A percentile compares a stretch with the other conserved stretches of the same genome.
These are phyloP conservation scores for Ophiosphaerella korrae DNA, from an alignment of 2,329 filamentous ascomycete genomes.

Conservation along the genomic window DNA sequence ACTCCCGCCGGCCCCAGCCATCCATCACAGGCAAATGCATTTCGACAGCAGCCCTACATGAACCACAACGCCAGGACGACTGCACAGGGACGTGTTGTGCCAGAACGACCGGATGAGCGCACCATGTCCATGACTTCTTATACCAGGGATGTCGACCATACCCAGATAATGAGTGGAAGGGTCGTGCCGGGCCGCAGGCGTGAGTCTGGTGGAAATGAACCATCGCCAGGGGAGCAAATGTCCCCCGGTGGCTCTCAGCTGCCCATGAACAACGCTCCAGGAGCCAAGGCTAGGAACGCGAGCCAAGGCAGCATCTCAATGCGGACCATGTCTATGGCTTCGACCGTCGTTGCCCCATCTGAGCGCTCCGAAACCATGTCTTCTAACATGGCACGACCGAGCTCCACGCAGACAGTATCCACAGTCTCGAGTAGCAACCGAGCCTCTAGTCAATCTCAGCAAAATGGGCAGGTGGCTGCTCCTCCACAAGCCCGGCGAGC, in stretches of 20 bases:
- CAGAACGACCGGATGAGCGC: slow-evolving; percentile 88
- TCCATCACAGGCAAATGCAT: slow-evolving; percentile 70
- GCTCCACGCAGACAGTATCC: slow-evolving; percentile 40
- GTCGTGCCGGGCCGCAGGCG: slow-evolving; percentile 80
- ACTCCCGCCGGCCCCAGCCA: slow-evolving; percentile 58
- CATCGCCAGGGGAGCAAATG: slow-evolving; percentile 23
- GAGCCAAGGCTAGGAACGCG: slow-evolving; percentile 38
- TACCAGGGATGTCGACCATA: slow-evolving; percentile 74
- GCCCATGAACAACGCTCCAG: slow-evolving; percentile 31
- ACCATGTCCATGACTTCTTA: slow-evolving; percentile 96
- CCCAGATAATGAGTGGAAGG: slow-evolving; percentile 89
- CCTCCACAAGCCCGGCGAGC: slow-evolving; percentile 64
- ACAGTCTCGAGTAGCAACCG: slow-evolving; percentile 42
- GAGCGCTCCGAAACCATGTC: slow-evolving; percentile 64
- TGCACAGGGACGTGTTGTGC: slow-evolving; percentile 87
- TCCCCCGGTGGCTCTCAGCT: slow-evolving; percentile 27
- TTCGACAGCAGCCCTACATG: slow-evolving; percentile 78
- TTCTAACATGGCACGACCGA: slow-evolving; percentile 52
- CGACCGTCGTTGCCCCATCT: slow-evolving; percentile 72
- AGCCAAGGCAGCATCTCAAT: slow-evolving; percentile 44
- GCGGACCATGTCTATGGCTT: slow-evolving; percentile 90
- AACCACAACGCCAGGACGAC: slow-evolving; percentile 76
- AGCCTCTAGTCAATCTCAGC: slow-evolving; percentile 51
- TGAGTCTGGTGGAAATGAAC: slow-evolving; percentile 55
- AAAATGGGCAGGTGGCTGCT: slow-evolving; percentile 47